Evolutionary conservation across 805 yeast species (phyloP).

Genomic region (Monosporozyma unispora): DNA sequence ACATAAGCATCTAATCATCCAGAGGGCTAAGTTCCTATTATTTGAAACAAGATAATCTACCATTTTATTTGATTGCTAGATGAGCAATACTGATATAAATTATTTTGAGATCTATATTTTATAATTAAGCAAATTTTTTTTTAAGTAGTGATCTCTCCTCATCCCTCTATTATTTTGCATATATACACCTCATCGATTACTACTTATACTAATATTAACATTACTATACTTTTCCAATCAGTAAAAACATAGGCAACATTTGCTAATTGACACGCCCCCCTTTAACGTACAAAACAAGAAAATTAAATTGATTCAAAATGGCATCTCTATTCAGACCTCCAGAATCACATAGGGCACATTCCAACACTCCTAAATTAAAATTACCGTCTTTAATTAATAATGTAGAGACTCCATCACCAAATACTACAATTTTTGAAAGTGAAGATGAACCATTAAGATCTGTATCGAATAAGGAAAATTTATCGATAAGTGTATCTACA

Average conservation of each 20-base stretch:
- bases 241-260: background rate
- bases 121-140: background rate
- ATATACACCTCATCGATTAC: background rate
- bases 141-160: background rate
- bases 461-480: background rate
- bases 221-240: background rate
- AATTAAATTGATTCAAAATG: constrained; percentile 10
- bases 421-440: background rate
- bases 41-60: no score
- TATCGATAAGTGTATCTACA: background rate
- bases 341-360: constrained; percentile 31
- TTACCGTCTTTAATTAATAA: constrained; percentile 29
- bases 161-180: background rate
- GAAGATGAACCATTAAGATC: background rate
- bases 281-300: background rate
- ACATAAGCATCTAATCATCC: no score
- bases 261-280: background rate
- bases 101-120: background rate
- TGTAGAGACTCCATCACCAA: background rate
- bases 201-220: no score
- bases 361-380: constrained; percentile 37
- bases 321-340: constrained; percentile 35
- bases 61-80: no score
- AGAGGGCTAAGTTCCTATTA: no score
- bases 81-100: background rate